Percentiles rank a stretch among this genome's conserved stretches.
Conservation (phyloP, 1,284 basidiomycete species). For the Melampsora larici-populina region DNA sequence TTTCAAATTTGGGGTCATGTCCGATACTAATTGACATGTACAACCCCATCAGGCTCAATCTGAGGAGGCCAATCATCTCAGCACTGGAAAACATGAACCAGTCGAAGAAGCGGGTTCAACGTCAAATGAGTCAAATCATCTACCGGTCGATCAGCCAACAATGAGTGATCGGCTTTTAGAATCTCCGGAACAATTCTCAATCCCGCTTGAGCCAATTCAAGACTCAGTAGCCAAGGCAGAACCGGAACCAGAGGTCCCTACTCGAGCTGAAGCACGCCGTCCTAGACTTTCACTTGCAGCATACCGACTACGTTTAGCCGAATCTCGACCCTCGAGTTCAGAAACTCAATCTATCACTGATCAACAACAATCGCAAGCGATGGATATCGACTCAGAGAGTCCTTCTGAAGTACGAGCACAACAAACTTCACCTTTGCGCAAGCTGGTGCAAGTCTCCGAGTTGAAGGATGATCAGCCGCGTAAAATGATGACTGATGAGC, state of each 20-base stretch:
- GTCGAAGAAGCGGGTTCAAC: no score
- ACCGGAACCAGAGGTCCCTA: background rate
- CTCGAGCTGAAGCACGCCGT: background rate
- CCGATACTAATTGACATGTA: background rate
- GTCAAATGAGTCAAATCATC: no score
- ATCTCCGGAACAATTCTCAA: background rate
- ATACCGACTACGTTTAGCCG: slow-evolving; percentile 23
- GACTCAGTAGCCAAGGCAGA: background rate
- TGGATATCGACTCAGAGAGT: background rate
- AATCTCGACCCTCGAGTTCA: slow-evolving; percentile 11
- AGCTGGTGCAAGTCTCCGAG: background rate
- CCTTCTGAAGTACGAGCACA: background rate
- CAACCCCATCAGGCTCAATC: background rate
- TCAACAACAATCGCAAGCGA: background rate
- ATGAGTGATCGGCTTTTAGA: background rate
- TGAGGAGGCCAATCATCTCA: background rate
- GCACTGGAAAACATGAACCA: background rate
- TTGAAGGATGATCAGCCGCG: background rate
- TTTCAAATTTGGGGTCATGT: no score
- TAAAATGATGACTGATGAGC: background rate
- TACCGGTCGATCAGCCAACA: no score
- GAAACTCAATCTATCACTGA: slow-evolving; percentile 23
- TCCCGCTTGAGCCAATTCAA: background rate
- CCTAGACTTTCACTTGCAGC: slow-evolving; percentile 30
- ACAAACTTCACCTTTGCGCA: background rate